These are phyloP conservation scores for Ramichloridium luteum DNA, from an alignment of 2,329 filamentous ascomycete species.

Conservation along the genomic window DNA sequence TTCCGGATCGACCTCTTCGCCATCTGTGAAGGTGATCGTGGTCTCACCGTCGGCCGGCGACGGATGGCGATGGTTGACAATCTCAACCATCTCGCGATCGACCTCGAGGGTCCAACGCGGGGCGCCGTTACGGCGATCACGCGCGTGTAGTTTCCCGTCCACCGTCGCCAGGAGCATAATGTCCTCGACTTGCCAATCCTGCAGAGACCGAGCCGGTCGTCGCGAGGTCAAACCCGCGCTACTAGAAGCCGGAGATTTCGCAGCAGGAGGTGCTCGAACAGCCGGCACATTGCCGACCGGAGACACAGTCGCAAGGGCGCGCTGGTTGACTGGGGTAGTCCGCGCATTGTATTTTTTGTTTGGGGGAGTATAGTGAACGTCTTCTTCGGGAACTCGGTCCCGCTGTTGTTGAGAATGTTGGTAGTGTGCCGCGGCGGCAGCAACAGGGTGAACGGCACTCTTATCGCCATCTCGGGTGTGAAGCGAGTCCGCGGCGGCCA, in stretches of 20 bases:
- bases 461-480: constrained; percentile 18
- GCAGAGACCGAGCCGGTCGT: constrained; percentile 89
- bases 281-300: constrained; percentile 64
- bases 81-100: constrained; percentile 82
- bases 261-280: constrained; percentile 85
- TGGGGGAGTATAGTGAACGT: constrained; percentile 9
- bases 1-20: constrained; percentile 39
- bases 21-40: constrained; percentile 30
- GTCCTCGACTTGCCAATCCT: constrained; percentile 99
- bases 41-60: constrained; percentile 52
- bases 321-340: constrained; percentile 49
- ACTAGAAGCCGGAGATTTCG: constrained; percentile 37
- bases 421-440: too few relatives aligned
- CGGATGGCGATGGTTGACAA: constrained; percentile 57
- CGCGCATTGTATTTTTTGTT: constrained; percentile 19
- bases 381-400: too few relatives aligned
- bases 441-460: too few relatives aligned
- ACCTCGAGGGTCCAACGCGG: constrained; percentile 76
- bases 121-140: constrained; percentile 73
- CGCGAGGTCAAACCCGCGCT: constrained; percentile 57
- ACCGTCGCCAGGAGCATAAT: constrained; percentile 99
- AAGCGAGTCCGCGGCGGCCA: constrained; percentile 16
- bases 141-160: constrained; percentile 89
- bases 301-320: constrained; percentile 96
- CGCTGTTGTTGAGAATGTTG: constrained; percentile 8